These are phyloP conservation scores for Diplodia intermedia DNA, from an alignment of 2,329 filamentous ascomycete genomes.

Conservation along the genomic window DNA sequence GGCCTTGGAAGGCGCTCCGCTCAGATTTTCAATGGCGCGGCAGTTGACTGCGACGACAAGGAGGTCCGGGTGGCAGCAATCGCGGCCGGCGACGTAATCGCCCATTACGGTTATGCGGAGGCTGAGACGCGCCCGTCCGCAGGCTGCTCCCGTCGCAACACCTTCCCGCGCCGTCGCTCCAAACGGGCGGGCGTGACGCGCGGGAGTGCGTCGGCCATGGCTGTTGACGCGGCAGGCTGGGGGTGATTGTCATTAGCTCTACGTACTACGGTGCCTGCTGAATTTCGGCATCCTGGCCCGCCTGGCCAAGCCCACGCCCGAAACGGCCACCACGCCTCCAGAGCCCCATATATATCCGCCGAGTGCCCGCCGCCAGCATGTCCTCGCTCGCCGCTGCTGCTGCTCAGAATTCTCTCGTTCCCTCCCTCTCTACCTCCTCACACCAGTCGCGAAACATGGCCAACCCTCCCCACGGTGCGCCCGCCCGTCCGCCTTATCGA, in stretches of 20 bases:
- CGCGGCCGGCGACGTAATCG: constrained; percentile 12
- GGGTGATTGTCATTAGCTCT: constrained; percentile 33
- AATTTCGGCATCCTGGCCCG: constrained; percentile 31
- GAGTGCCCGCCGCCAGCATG: constrained; percentile 19
- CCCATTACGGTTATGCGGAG: background rate
- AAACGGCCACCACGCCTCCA: constrained; percentile 27
- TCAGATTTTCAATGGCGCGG: constrained; percentile 18
- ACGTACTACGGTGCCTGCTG: constrained; percentile 24
- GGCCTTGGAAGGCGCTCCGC: background rate
- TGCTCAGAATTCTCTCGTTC: constrained; percentile 12
- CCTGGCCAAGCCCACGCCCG: constrained; percentile 16
- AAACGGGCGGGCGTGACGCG: constrained; percentile 5
- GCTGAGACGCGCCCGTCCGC: constrained; percentile 20
- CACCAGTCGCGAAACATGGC: constrained; percentile 49
- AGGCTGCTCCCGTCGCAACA: constrained; percentile 28
- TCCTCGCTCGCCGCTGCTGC: constrained; percentile 26
- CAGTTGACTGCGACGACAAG: constrained; percentile 6
- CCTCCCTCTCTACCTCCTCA: constrained; percentile 7
- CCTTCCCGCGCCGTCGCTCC: constrained; percentile 13
- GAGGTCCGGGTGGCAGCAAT: background rate
- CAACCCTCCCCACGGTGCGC: constrained; percentile 59
- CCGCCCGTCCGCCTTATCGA: constrained; percentile 11
- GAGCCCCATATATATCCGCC: constrained; percentile 32
- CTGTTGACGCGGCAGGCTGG: constrained; percentile 30
- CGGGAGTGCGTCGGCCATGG: constrained; percentile 24